Evolutionary conservation across 164 flowering plant species (phyloP).

Genomic region (Vitis rotundifolia): DNA sequence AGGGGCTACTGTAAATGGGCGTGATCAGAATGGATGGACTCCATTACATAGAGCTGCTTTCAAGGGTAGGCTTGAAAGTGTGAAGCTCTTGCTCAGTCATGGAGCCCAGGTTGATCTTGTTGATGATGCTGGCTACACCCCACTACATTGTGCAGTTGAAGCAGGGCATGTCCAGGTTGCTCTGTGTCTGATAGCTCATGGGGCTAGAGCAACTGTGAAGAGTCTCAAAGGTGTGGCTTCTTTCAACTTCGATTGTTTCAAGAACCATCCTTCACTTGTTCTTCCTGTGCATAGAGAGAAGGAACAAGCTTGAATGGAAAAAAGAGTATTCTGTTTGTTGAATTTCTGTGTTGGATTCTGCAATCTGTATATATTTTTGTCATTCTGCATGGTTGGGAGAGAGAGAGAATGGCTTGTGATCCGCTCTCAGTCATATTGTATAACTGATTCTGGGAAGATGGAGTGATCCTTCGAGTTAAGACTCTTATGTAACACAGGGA

Average conservation of each 20-base stretch:
- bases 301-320: constrained; percentile 18
- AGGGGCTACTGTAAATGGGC: constrained; percentile 53
- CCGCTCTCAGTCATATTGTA: too few species aligned
- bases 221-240: constrained; percentile 30
- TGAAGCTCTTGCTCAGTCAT: constrained; percentile 46
- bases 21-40: constrained; percentile 84
- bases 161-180: constrained; percentile 64
- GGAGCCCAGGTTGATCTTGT: constrained; percentile 55
- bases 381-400: not conserved
- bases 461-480: too few species aligned
- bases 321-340: too few species aligned
- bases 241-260: constrained; percentile 26
- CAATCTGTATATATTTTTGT: too few species aligned
- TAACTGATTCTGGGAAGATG: too few species aligned
- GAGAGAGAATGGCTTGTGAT: not conserved
- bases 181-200: constrained; percentile 42
- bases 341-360: too few species aligned
- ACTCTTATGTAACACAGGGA: too few species aligned
- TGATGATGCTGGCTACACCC: constrained; percentile 64
- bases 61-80: constrained; percentile 59
- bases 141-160: constrained; percentile 67
- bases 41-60: constrained; percentile 79
- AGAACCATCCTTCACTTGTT: constrained; percentile 29
- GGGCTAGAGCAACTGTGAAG: constrained; percentile 49
- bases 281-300: constrained; percentile 24